A percentile compares a stretch with the other conserved stretches of the same genome.
Conservation (phyloP, 2,329 filamentous ascomycete species). For the Fusarium liriodendri region DNA sequence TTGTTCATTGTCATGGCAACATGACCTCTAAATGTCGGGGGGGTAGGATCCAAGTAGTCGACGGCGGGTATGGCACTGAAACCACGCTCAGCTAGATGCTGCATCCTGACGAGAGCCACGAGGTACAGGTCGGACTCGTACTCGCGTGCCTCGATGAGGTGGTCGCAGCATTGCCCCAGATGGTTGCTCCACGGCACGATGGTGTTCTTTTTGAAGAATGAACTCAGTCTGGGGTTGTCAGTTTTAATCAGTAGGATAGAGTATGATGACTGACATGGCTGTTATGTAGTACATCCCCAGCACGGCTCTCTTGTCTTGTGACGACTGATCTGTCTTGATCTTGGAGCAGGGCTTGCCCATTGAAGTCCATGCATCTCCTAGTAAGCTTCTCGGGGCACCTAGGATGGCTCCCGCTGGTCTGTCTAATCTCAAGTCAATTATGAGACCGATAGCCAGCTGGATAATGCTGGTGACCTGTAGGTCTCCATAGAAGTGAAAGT, state of each 20-base stretch:
- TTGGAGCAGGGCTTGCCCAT: slow-evolving; percentile 30
- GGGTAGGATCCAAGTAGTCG: slow-evolving; percentile 40
- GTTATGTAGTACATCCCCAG: slow-evolving; percentile 55
- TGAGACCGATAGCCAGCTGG: slow-evolving; percentile 52
- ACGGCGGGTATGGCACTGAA: slow-evolving; percentile 34
- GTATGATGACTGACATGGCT: slow-evolving; percentile 42
- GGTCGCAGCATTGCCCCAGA: slow-evolving; percentile 49
- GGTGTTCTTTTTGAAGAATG: slow-evolving; percentile 47
- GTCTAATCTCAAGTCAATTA: slow-evolving; percentile 53
- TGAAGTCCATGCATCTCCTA: slow-evolving; percentile 48
- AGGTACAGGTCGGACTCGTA: slow-evolving; percentile 48
- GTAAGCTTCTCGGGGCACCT: slow-evolving; percentile 42
- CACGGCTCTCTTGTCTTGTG: slow-evolving; percentile 53
- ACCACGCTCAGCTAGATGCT: slow-evolving; percentile 47
- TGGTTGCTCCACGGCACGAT: slow-evolving; percentile 49
- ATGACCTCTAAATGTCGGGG: slow-evolving; percentile 38
- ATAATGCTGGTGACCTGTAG: slow-evolving; percentile 51
- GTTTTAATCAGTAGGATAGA: neutral
- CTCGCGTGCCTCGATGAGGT: slow-evolving; percentile 43
- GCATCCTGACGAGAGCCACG: slow-evolving; percentile 48
- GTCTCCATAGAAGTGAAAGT: slow-evolving; percentile 53
- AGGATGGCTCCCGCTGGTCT: slow-evolving; percentile 39
- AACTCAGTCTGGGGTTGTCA: slow-evolving; percentile 3
- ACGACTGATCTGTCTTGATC: slow-evolving; percentile 39
- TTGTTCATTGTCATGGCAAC: slow-evolving; percentile 49